A percentile compares a stretch with the other conserved stretches of the same genome.
phyloP scores from a whole-genome alignment of 2,329 filamentous ascomycete species.

The Berkeleyomyces rouxiae region DNA sequence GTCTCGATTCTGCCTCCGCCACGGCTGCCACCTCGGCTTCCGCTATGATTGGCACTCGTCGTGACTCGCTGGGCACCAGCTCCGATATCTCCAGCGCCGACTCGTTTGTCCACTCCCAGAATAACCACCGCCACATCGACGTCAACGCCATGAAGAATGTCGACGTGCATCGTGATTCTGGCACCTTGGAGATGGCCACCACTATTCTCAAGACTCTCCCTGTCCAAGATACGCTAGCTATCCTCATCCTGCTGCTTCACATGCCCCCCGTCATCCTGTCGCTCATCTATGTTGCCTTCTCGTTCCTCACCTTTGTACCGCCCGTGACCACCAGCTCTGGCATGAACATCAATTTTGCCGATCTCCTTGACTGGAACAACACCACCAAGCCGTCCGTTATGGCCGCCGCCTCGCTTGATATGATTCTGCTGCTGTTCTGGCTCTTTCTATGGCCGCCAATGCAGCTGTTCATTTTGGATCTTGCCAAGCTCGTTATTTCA shows the following conservation, averaged over 20 bases:
- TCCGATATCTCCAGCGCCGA: conserved; percentile 31
- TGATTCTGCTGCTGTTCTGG: conserved; percentile 70
- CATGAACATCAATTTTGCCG: conserved; percentile 66
- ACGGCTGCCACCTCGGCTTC: not conserved
- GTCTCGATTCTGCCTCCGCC: not conserved
- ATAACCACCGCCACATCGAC: conserved; percentile 48
- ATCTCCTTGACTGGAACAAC: conserved; percentile 78
- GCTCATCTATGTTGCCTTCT: conserved; percentile 81
- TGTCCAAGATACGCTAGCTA: conserved; percentile 86
- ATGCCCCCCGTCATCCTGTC: conserved; percentile 77
- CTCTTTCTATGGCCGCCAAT: conserved; percentile 74
- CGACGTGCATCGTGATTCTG: conserved; percentile 52
- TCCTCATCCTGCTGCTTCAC: conserved; percentile 88
- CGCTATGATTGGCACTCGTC: conserved; percentile 9
- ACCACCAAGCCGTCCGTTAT: conserved; percentile 72
- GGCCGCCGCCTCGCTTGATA: conserved; percentile 70
- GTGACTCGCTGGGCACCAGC: conserved; percentile 32
- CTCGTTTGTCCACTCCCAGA: conserved; percentile 22
- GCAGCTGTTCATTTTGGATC: conserved; percentile 74
- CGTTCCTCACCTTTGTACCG: conserved; percentile 80
- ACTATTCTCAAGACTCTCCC: conserved; percentile 83
- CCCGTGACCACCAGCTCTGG: conserved; percentile 63
- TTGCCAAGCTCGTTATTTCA: conserved; percentile 85
- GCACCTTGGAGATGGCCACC: conserved; percentile 59
- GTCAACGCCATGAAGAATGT: conserved; percentile 52